Conservation (phyloP, 805 yeast genomes). For the Kuraishia floccosa region DNA sequence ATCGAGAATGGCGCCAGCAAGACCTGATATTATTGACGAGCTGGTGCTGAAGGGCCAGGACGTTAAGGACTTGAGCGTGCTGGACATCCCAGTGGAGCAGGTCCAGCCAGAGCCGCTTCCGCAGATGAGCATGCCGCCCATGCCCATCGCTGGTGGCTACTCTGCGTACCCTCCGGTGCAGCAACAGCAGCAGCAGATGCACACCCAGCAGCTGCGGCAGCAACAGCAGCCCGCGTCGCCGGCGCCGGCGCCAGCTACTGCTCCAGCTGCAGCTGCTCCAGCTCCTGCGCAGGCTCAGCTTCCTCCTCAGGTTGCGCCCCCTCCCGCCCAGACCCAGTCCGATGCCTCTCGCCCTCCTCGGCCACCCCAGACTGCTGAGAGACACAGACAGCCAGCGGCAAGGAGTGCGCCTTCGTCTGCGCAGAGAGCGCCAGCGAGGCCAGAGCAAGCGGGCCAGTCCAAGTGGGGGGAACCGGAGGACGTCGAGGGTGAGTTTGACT, state of each 20-base stretch:
- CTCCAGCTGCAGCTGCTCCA: slow-evolving; percentile 9
- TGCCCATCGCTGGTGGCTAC: too few species aligned
- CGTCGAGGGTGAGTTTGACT: slow-evolving; percentile 55
- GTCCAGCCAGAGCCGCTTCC: slow-evolving; percentile 43
- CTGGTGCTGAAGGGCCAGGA: slow-evolving; percentile 87
- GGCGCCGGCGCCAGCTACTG: slow-evolving; percentile 6
- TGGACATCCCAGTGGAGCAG: slow-evolving; percentile 59
- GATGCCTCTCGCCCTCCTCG: slow-evolving; percentile 1
- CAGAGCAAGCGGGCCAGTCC: not conserved
- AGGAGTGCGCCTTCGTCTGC: slow-evolving; percentile 4
- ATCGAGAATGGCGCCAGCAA: slow-evolving; percentile 59
- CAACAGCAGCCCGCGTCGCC: slow-evolving; percentile 8
- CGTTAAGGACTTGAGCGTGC: slow-evolving; percentile 78
- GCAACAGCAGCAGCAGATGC: slow-evolving; percentile 8
- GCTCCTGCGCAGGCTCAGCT: slow-evolving; percentile 5
- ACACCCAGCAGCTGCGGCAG: slow-evolving; percentile 11
- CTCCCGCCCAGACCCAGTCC: slow-evolving; percentile 3
- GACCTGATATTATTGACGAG: slow-evolving; percentile 54
- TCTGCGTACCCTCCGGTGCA: slow-evolving; percentile 2
- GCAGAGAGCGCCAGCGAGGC: slow-evolving; percentile 1
- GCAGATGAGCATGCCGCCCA: slow-evolving; percentile 1
- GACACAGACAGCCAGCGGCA: slow-evolving; percentile 2
- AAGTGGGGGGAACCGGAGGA: slow-evolving; percentile 5
- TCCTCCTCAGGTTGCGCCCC: slow-evolving; percentile 3
- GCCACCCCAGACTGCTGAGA: too few species aligned